Evolutionary conservation across 2,329 filamentous ascomycete species (phyloP).

Genomic region (Penicillium sp.): DNA sequence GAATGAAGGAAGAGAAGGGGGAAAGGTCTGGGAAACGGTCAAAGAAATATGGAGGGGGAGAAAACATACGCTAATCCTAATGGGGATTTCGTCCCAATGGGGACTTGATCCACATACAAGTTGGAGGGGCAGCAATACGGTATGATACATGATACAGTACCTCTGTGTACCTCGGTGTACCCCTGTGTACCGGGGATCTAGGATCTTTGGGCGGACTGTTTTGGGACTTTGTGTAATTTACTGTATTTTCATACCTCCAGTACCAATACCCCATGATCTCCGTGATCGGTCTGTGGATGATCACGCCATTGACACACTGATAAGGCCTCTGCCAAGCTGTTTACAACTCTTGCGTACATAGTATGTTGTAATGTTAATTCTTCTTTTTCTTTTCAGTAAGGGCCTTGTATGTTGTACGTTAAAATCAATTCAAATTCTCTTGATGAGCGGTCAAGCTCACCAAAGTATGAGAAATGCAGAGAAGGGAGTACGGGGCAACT

Average conservation of each 20-base stretch:
- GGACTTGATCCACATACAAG: neutral
- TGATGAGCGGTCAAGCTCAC: neutral
- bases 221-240: neutral
- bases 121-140: constrained; percentile 3
- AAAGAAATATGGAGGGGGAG: constrained; percentile 11
- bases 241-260: neutral
- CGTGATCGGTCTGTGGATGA: constrained; percentile 8
- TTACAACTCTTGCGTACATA: neutral
- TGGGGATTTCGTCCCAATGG: constrained; percentile 3
- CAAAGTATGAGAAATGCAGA: neutral
- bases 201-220: neutral
- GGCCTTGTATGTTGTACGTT: neutral
- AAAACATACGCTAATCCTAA: constrained; percentile 23
- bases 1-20: constrained; percentile 14
- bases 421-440: neutral
- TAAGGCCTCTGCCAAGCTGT: neutral
- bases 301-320: constrained; percentile 10
- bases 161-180: neutral
- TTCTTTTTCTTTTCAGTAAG: neutral
- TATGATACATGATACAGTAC: neutral
- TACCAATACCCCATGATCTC: constrained; percentile 6
- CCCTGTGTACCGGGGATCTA: neutral
- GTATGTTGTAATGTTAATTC: neutral
- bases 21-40: constrained; percentile 3
- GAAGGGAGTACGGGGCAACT: neutral